These are phyloP conservation scores for Lachancea fermentati DNA, from an alignment of 805 yeast species.

Conservation along the genomic window DNA sequence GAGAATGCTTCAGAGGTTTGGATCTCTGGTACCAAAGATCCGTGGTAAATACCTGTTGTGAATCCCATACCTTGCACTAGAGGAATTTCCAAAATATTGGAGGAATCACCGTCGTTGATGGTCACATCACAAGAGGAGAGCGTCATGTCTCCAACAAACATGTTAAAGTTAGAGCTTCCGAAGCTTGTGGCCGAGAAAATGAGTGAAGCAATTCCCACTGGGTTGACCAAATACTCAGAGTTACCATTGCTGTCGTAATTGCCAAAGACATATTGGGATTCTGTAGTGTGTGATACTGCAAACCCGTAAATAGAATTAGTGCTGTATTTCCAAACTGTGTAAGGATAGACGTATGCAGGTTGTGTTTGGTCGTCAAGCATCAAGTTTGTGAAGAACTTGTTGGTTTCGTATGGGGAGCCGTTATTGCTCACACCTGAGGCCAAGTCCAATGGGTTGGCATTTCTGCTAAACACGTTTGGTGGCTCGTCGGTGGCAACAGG, in stretches of 20 bases:
- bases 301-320: constrained; percentile 43
- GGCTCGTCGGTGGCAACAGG: constrained; percentile 44
- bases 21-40: constrained; percentile 41
- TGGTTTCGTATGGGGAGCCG: constrained; percentile 53
- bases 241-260: constrained; percentile 41
- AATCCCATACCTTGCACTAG: constrained; percentile 60
- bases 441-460: constrained; percentile 39
- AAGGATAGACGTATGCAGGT: constrained; percentile 63
- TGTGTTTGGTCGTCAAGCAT: constrained; percentile 49
- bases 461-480: constrained; percentile 41
- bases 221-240: constrained; percentile 45
- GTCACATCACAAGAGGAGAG: constrained; percentile 47
- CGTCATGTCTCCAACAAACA: constrained; percentile 43
- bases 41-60: constrained; percentile 45
- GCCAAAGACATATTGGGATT: constrained; percentile 41
- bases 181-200: constrained; percentile 51
- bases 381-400: constrained; percentile 69
- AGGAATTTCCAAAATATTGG: constrained; percentile 42
- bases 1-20: constrained; percentile 43
- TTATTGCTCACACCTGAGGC: constrained; percentile 44
- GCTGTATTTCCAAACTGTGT: constrained; percentile 51
- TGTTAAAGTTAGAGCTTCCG: constrained; percentile 32
- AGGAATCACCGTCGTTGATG: constrained; percentile 21
- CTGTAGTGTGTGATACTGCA: constrained; percentile 54
- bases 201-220: constrained; percentile 49